Percentiles rank a stretch among this genome's conserved stretches.
Evolutionary conservation across 2,329 filamentous ascomycete genomes (phyloP).

Genomic region (Claviceps capensis): DNA sequence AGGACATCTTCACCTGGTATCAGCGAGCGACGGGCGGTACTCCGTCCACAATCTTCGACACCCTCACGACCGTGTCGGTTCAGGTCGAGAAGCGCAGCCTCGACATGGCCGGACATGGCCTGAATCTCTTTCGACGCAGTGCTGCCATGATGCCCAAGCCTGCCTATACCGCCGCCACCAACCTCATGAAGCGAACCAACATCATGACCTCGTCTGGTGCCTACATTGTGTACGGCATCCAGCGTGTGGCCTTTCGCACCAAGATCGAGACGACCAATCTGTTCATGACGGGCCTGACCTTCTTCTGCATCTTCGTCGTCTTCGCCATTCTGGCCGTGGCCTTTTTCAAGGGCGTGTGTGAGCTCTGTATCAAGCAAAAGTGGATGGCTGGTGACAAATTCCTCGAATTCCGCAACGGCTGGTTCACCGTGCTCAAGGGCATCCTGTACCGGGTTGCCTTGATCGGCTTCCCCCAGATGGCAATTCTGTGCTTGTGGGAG

Average conservation of each 20-base stretch:
- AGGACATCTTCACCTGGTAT: constrained; percentile 87
- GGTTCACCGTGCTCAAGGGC: constrained; percentile 84
- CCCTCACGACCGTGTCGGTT: constrained; percentile 63
- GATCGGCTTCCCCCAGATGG: constrained; percentile 85
- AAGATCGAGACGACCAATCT: constrained; percentile 84
- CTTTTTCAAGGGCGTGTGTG: constrained; percentile 69
- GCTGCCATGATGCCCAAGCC: constrained; percentile 35
- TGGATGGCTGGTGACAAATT: constrained; percentile 80
- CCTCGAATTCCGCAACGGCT: constrained; percentile 85
- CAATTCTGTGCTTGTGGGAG: constrained; percentile 85
- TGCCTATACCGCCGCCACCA: constrained; percentile 18
- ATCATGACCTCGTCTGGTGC: constrained; percentile 39
- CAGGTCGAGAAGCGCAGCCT: constrained; percentile 56
- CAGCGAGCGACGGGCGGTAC: constrained; percentile 84
- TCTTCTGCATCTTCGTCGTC: constrained; percentile 75
- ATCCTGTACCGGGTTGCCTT: constrained; percentile 84
- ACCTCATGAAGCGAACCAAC: constrained; percentile 40
- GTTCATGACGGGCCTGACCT: constrained; percentile 80
- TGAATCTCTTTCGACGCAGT: constrained; percentile 40
- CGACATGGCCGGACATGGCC: constrained; percentile 22
- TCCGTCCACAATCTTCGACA: constrained; percentile 64
- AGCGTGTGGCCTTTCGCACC: constrained; percentile 64
- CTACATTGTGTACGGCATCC: constrained; percentile 63
- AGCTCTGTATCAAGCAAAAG: constrained; percentile 58
- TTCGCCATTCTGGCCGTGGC: constrained; percentile 59